Evolutionary conservation across 23 red algal species (phyloP).

Genomic region (Gracilaria vermiculophylla): DNA sequence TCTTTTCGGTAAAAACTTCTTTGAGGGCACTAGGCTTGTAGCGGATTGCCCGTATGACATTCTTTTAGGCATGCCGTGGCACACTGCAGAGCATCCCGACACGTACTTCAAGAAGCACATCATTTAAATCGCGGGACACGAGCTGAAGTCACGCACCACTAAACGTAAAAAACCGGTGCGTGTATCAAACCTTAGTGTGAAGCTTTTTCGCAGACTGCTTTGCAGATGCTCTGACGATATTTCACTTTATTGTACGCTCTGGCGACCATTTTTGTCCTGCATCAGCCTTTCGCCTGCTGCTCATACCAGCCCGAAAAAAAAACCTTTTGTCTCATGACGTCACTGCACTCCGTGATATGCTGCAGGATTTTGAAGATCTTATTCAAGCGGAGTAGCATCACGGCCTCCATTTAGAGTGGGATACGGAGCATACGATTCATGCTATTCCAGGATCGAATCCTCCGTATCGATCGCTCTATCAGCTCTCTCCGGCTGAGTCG

Average conservation of each 20-base stretch:
- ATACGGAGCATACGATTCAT: background rate
- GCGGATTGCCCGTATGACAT: background rate
- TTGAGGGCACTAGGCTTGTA: background rate
- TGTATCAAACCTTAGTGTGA: background rate
- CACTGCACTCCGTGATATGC: too few species aligned
- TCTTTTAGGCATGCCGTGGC: background rate
- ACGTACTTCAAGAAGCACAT: background rate
- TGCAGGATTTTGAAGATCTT: too few species aligned
- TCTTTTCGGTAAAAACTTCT: background rate
- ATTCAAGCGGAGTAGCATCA: background rate
- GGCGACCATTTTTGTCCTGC: too few species aligned
- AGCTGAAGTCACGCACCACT: background rate
- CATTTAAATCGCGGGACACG: background rate
- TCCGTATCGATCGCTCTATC: background rate
- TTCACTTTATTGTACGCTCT: too few species aligned
- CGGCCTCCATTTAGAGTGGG: background rate
- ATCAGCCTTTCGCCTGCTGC: too few species aligned
- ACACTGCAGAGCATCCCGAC: background rate
- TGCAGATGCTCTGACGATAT: background rate
- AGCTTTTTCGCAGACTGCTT: slow-evolving; percentile 27
- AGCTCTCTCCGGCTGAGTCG: background rate
- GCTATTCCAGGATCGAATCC: background rate
- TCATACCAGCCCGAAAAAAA: too few species aligned
- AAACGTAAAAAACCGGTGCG: background rate
- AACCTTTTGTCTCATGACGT: too few species aligned